Evolutionary conservation across 192 early-diverging fungal genomes (phyloP).

Genomic region (Cetraspora pellucida): DNA sequence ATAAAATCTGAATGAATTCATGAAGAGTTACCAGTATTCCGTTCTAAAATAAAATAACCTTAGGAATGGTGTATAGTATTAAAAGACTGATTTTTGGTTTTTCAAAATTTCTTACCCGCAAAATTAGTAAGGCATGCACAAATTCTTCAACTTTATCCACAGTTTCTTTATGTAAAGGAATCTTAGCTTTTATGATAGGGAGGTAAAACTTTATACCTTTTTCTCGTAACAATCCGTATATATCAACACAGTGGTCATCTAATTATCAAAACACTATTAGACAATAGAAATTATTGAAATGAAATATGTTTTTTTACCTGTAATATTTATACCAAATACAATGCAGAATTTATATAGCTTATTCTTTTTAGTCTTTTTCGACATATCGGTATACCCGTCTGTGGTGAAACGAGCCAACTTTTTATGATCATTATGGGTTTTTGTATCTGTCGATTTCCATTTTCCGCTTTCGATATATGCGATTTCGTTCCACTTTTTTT

Average conservation of each 20-base stretch:
- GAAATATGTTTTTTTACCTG: background rate
- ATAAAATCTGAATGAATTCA: background rate
- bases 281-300: background rate
- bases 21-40: conserved; percentile 6
- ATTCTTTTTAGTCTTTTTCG: background rate
- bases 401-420: conserved; percentile 1
- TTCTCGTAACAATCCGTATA: conserved; percentile 26
- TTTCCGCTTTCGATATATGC: conserved; percentile 11
- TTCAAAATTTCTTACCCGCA: conserved; percentile 20
- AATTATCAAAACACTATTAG: conserved; percentile 11
- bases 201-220: conserved; percentile 20
- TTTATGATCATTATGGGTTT: conserved; percentile 7
- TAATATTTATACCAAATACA: conserved; percentile 24
- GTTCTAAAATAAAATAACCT: conserved; percentile 1
- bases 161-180: conserved; percentile 9
- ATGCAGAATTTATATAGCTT: conserved; percentile 4
- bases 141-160: conserved; percentile 25
- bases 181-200: background rate
- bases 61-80: background rate
- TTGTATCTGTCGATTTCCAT: background rate
- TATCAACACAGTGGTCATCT: conserved; percentile 5
- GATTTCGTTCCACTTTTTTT: background rate
- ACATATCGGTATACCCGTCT: background rate
- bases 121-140: conserved; percentile 19
- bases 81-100: background rate